Evolutionary conservation across 352 stramenopile genomes (phyloP).

Genomic region (Globisporangium perplexum): DNA sequence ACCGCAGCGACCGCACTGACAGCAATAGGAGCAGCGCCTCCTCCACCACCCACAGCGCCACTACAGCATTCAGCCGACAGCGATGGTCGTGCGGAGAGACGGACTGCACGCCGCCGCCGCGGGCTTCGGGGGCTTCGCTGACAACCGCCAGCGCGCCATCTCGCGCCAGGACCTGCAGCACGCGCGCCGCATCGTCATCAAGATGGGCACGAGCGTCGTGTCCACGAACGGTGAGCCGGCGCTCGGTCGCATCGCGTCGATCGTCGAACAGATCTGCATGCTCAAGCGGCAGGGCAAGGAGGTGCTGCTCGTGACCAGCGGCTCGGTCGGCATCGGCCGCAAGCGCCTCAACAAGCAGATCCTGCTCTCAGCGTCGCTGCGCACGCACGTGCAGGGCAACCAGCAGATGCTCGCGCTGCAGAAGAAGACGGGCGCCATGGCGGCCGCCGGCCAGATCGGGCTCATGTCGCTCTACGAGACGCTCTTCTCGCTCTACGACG

Average conservation of each 20-base stretch:
- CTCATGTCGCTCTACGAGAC: conserved; percentile 98
- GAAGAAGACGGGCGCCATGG: conserved; percentile 83
- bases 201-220: conserved; percentile 95
- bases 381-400: conserved; percentile 83
- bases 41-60: neutral
- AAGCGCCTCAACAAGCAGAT: conserved; percentile 93
- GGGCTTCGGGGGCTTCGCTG: neutral
- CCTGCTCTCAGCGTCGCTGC: conserved; percentile 79
- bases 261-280: conserved; percentile 93
- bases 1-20: too few species aligned
- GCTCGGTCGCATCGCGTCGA: conserved; percentile 85
- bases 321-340: conserved; percentile 92
- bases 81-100: conserved; percentile 41
- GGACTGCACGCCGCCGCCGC: conserved; percentile 42
- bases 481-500: conserved; percentile 94
- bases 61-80: neutral
- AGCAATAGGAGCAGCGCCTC: neutral
- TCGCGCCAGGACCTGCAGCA: conserved; percentile 68
- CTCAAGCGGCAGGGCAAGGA: conserved; percentile 90
- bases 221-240: conserved; percentile 91
- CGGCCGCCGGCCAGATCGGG: conserved; percentile 94
- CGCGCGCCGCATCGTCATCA: conserved; percentile 90
- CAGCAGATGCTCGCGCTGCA: conserved; percentile 89
- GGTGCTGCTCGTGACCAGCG: conserved; percentile 86
- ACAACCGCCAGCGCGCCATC: conserved; percentile 35